Evolutionary conservation across 345 rosid species (phyloP).

Genomic region (Aquilaria malaccensis): DNA sequence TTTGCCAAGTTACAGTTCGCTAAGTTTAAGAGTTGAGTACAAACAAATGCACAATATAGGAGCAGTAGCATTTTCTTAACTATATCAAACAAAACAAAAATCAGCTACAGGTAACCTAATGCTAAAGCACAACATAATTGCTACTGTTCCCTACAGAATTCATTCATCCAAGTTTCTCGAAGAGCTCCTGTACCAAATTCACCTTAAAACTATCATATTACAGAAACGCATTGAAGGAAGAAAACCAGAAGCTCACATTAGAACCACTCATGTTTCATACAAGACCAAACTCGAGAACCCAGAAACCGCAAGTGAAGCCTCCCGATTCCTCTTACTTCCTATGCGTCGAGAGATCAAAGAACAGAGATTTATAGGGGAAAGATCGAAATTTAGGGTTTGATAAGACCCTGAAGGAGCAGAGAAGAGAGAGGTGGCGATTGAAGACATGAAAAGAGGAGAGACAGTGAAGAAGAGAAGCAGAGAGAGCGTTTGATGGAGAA

Average conservation of each 20-base stretch:
- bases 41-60: too few species aligned
- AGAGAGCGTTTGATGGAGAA: conserved; percentile 45
- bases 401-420: conserved; percentile 41
- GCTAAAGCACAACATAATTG: too few species aligned
- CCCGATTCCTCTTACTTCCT: conserved; percentile 16
- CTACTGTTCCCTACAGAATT: too few species aligned
- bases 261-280: conserved; percentile 55
- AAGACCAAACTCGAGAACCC: conserved; percentile 10
- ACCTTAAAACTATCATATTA: neutral
- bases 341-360: conserved; percentile 17
- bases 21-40: too few species aligned
- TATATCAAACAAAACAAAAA: too few species aligned
- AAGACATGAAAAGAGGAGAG: conserved; percentile 69
- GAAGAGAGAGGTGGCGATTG: conserved; percentile 30
- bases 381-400: conserved; percentile 38
- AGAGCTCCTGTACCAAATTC: neutral
- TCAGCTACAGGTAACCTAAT: too few species aligned
- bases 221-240: neutral
- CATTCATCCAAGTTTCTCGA: too few species aligned
- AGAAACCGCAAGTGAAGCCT: conserved; percentile 13
- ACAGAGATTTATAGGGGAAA: conserved; percentile 20
- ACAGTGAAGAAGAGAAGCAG: conserved; percentile 14
- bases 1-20: too few species aligned
- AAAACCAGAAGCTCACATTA: conserved; percentile 38
- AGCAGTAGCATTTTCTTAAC: too few species aligned